Evolutionary conservation across 768 basidiomycete species (phyloP).

Genomic region (Boletus rubescentipes): DNA sequence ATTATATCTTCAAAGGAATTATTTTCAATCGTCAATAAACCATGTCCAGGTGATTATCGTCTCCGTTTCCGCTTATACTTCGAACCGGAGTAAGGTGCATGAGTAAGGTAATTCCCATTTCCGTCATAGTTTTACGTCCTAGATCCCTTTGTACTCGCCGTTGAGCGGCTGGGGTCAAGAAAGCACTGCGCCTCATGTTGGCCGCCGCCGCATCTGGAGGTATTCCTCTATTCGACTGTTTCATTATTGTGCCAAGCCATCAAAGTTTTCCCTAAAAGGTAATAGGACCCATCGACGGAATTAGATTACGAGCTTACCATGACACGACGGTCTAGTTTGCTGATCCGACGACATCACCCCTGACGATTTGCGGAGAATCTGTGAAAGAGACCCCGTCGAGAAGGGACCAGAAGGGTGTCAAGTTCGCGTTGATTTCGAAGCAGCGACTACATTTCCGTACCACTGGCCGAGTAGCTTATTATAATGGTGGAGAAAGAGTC

Average conservation of each 20-base stretch:
- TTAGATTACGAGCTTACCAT: background rate
- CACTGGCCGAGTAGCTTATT: too few species aligned
- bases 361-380: background rate
- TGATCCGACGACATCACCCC: background rate
- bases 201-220: background rate
- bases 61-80: background rate
- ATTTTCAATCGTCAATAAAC: background rate
- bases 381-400: background rate
- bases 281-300: background rate
- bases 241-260: background rate
- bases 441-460: background rate
- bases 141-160: background rate
- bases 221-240: background rate
- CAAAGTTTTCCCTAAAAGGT: background rate
- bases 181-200: conserved; percentile 3
- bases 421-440: background rate
- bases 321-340: background rate
- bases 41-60: background rate
- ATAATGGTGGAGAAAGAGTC: too few species aligned
- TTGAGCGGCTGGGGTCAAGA: background rate
- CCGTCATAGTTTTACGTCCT: conserved; percentile 11
- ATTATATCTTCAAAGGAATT: background rate
- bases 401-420: background rate
- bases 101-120: background rate
- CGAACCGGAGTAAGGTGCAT: background rate